These are phyloP conservation scores for Helicostylum pulchrum DNA, from an alignment of 192 early-diverging fungal species.

Conservation along the genomic window DNA sequence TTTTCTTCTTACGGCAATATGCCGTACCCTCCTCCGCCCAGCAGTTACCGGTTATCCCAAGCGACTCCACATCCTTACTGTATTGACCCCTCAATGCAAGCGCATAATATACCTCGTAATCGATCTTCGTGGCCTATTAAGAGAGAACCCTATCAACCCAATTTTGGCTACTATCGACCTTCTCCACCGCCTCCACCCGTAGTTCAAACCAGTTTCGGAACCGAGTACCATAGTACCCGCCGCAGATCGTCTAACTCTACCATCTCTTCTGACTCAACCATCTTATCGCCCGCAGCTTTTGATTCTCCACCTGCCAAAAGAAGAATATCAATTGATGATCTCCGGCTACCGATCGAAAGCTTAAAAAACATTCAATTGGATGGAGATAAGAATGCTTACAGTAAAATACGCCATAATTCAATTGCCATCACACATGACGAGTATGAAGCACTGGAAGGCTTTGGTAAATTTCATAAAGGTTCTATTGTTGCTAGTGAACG, in stretches of 20 bases:
- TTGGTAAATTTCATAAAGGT: conserved; percentile 5
- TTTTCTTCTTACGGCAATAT: not conserved
- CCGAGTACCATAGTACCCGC: not conserved
- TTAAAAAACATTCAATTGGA: conserved; percentile 5
- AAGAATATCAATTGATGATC: conserved; percentile 16
- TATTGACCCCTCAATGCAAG: not conserved
- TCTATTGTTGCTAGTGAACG: not conserved
- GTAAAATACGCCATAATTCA: too few relatives aligned
- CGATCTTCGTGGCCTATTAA: conserved; percentile 3
- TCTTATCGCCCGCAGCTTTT: not conserved
- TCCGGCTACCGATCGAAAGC: conserved; percentile 9
- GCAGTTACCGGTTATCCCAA: not conserved
- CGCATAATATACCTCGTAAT: not conserved
- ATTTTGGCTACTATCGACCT: not conserved
- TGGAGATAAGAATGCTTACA: conserved; percentile 1
- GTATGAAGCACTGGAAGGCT: conserved; percentile 13
- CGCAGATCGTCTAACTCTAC: conserved; percentile 12
- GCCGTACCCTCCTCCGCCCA: not conserved
- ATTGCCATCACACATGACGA: conserved; percentile 4
- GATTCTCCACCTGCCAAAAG: not conserved
- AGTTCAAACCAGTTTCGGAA: too few relatives aligned
- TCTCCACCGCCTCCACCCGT: not conserved
- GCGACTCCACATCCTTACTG: not conserved
- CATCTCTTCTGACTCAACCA: not conserved
- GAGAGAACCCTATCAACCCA: not conserved